Evolutionary conservation across 257 asterid genomes (phyloP).

Genomic region (Solanum rostratum): DNA sequence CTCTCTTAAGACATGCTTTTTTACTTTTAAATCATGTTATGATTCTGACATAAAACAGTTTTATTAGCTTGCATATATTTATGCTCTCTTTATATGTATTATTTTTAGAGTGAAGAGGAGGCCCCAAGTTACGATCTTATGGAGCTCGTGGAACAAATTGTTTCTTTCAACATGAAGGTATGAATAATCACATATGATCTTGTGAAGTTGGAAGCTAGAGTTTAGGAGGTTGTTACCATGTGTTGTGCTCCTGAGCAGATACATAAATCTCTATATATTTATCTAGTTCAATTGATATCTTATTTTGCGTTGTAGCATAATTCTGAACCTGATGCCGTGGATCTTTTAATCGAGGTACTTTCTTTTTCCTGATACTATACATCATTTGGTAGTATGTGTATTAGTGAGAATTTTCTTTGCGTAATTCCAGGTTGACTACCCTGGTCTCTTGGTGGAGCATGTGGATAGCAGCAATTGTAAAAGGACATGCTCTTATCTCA

Average conservation of each 20-base stretch:
- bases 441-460: conserved; percentile 58
- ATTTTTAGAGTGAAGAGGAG: conserved; percentile 34
- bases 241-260: not conserved
- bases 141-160: conserved; percentile 83
- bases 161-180: conserved; percentile 91
- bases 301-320: conserved; percentile 56
- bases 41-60: not conserved
- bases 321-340: conserved; percentile 51
- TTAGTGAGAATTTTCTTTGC: not conserved
- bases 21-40: not conserved
- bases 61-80: not conserved
- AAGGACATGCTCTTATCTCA: conserved; percentile 76
- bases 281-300: not conserved
- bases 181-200: not conserved
- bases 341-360: conserved; percentile 24
- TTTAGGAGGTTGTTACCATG: not conserved
- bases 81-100: not conserved
- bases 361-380: not conserved
- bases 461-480: conserved; percentile 57
- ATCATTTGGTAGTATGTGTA: not conserved
- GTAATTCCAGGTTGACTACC: conserved; percentile 68
- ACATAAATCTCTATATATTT: not conserved
- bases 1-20: not conserved
- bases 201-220: not conserved
- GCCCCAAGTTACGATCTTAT: conserved; percentile 56